phyloP scores from a whole-genome alignment of 768 basidiomycete genomes.

The Macrolepiota albuminosa region DNA sequence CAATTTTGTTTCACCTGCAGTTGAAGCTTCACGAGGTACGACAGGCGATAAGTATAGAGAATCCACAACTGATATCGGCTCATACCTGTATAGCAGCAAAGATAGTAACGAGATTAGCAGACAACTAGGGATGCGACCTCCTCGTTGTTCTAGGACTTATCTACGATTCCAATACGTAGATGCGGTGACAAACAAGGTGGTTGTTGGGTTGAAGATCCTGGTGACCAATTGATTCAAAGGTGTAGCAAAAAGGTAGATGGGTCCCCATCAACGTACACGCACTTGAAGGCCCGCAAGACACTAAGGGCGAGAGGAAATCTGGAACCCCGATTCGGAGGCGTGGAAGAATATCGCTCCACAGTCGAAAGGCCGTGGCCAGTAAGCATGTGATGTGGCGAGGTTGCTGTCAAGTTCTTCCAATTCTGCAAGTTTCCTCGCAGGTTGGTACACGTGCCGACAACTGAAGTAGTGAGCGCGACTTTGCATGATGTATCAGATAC shows the following conservation, averaged over 20 bases:
- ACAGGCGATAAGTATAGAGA: not conserved
- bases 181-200: not conserved
- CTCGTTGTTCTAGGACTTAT: not conserved
- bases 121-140: not conserved
- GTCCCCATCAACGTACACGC: not conserved
- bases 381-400: constrained; percentile 9
- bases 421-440: not conserved
- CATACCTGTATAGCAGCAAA: not conserved
- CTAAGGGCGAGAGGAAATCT: too few relatives aligned
- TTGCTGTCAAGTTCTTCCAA: not conserved
- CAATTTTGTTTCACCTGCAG: not conserved
- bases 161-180: too few relatives aligned
- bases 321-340: constrained; percentile 4
- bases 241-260: not conserved
- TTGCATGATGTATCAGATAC: not conserved
- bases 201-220: not conserved
- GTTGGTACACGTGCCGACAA: not conserved
- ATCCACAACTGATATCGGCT: not conserved
- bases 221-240: not conserved
- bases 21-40: not conserved
- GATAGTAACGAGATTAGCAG: not conserved
- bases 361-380: constrained; percentile 1
- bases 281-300: too few relatives aligned
- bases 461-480: not conserved
- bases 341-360: not conserved